These are phyloP conservation scores for Cryphonectria nitschkei DNA, from an alignment of 2,329 filamentous ascomycete species.

Conservation along the genomic window DNA sequence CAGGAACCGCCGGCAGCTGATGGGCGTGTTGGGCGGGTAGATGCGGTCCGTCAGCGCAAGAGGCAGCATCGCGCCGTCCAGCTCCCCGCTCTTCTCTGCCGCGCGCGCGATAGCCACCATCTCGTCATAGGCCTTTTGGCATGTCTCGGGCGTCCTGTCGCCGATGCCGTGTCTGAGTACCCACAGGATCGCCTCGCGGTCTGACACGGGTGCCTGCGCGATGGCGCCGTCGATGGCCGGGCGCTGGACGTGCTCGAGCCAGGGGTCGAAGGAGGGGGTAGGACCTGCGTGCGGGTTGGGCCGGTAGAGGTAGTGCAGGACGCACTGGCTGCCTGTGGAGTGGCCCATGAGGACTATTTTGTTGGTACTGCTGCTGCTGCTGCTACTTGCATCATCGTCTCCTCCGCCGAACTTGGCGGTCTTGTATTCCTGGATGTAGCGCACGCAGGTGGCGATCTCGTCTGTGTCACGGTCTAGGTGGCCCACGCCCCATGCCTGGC, in stretches of 20 bases:
- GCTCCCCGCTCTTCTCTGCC: conserved; percentile 29
- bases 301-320: conserved; percentile 62
- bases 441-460: conserved; percentile 39
- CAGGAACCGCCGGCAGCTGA: conserved; percentile 36
- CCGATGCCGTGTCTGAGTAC: conserved; percentile 41
- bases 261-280: conserved; percentile 32
- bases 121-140: conserved; percentile 42
- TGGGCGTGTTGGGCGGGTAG: conserved; percentile 37
- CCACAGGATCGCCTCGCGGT: conserved; percentile 56
- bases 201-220: conserved; percentile 65
- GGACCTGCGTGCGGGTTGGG: conserved; percentile 41
- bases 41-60: conserved; percentile 38
- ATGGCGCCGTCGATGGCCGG: conserved; percentile 60
- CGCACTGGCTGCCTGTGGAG: conserved; percentile 68
- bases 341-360: conserved; percentile 70
- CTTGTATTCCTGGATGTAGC: conserved; percentile 40
- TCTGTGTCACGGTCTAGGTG: conserved; percentile 43
- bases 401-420: conserved; percentile 35
- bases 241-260: conserved; percentile 41
- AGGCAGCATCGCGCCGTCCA: conserved; percentile 40
- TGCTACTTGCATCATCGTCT: conserved; percentile 30
- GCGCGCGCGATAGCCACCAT: conserved; percentile 43
- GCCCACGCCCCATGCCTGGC: conserved; percentile 41
- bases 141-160: conserved; percentile 35
- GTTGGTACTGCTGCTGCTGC: background rate